Evolutionary conservation across 345 rosid species (phyloP).

Genomic region (Camelina sativa): DNA sequence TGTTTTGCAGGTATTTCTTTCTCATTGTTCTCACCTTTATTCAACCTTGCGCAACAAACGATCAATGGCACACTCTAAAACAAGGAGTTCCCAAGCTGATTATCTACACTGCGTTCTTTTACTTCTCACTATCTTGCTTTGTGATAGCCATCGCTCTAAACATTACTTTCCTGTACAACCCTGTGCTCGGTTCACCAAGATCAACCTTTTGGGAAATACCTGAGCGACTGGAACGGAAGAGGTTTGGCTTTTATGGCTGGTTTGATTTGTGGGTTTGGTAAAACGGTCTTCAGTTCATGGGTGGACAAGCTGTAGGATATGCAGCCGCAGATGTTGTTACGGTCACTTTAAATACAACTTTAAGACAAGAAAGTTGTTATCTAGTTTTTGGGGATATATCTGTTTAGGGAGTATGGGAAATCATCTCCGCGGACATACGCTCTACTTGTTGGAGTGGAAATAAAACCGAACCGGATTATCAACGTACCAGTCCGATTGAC

Average conservation of each 20-base stretch:
- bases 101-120: conserved; percentile 78
- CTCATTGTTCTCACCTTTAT: conserved; percentile 82
- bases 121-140: conserved; percentile 70
- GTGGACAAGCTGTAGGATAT: conserved; percentile 75
- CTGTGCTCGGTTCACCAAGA: conserved; percentile 57
- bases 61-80: conserved; percentile 77
- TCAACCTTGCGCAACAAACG: conserved; percentile 89
- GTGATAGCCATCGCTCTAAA: conserved; percentile 60
- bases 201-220: conserved; percentile 62
- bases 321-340: conserved; percentile 79
- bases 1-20: conserved; percentile 76
- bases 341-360: conserved; percentile 47
- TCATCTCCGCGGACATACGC: conserved; percentile 68
- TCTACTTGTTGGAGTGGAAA: conserved; percentile 66
- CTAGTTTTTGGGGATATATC: conserved; percentile 84
- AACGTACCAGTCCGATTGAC: no score
- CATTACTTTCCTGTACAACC: conserved; percentile 59
- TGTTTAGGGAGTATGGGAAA: conserved; percentile 84
- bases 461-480: no score
- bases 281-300: conserved; percentile 80
- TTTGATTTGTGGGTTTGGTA: conserved; percentile 73
- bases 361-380: conserved; percentile 46
- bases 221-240: conserved; percentile 76
- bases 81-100: conserved; percentile 67
- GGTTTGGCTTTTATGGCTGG: conserved; percentile 80